Percentiles rank a stretch among this genome's conserved stretches.
phyloP scores from a whole-genome alignment of 2,329 filamentous ascomycete species.

The Hortaea sp. region DNA sequence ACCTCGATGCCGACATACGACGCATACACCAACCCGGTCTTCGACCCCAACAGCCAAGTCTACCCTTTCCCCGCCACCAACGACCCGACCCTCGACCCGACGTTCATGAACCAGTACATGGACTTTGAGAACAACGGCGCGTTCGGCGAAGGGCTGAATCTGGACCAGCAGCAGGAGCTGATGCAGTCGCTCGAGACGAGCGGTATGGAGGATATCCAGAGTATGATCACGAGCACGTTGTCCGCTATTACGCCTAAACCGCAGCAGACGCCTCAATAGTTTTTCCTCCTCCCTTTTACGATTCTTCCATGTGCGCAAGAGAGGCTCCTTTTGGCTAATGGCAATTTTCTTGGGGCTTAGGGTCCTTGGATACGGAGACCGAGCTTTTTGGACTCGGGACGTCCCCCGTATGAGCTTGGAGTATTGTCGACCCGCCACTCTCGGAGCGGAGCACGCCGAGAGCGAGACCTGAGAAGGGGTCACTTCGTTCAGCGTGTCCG shows the following conservation, averaged over 20 bases:
- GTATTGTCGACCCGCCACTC: too few relatives aligned
- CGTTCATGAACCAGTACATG: conserved; percentile 5
- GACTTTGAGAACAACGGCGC: conserved; percentile 16
- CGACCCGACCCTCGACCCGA: conserved; percentile 1
- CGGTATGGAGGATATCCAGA: conserved; percentile 29
- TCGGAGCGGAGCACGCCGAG: too few relatives aligned
- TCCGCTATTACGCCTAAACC: conserved; percentile 18
- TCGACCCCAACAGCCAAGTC: conserved; percentile 15
- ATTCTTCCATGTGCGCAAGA: too few relatives aligned
- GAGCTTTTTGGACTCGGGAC: too few relatives aligned
- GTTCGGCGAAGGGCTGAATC: conserved; percentile 24
- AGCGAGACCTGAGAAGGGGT: too few relatives aligned
- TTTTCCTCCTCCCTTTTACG: too few relatives aligned
- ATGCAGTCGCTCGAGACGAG: conserved; percentile 27
- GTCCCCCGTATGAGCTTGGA: too few relatives aligned
- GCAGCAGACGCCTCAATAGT: neutral
- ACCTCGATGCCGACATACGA: conserved; percentile 1
- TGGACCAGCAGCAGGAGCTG: conserved; percentile 26
- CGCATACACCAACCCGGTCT: conserved; percentile 13
- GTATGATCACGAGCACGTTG: conserved; percentile 24
- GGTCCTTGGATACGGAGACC: too few relatives aligned
- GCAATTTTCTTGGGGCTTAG: too few relatives aligned
- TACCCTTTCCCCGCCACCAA: conserved; percentile 17
- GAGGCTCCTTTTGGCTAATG: too few relatives aligned
- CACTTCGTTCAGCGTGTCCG: too few relatives aligned